Base-by-base conservation (phyloP, 495 filamentous ascomycete genomes). In the Daldinia grandis region DNA sequence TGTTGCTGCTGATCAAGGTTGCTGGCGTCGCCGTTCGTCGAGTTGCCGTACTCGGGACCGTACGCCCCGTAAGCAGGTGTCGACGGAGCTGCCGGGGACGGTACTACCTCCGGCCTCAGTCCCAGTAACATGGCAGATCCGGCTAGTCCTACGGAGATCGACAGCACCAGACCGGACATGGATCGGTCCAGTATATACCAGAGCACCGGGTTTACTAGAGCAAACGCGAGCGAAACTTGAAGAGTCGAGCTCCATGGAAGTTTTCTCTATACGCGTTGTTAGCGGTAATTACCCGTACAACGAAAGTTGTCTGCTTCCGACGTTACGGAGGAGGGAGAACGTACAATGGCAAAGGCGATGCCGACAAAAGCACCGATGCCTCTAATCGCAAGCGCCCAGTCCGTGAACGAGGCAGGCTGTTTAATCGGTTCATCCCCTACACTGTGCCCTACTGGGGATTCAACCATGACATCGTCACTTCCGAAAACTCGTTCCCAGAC, bases 121-220 rank as follows among this genome's bases (percentile, higher is more conserved):
- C 87, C 84, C 62, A 95, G 82, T 28, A 95, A 78, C n/a, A 92
- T 74, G 9, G 85, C 87, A 42, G 93, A 91, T 4, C 95, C 95
- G 2, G 82, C 79, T 58, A 95, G 56, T 2, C 92, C 90, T n/a
- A 95, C 89, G 0, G 87, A 75, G 4, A 87, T 80, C 0, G 92
- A 91, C 47, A 97, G 82, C 42, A 93, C 66, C 76, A 97, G 93
- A 17, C 95, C 95, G 14, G 92, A 86, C 72, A 87, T 89, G 25
- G 93, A 93, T 47, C 95, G 91, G 81, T 99, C 95, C 74, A 99
- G 89, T 25, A 98, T 83, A 76, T 96, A 98, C 95, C 95, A 99
- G 25, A 99, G 83, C 24, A 95, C 92, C 3, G 95, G 94, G 75
- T 98, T 99, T 5, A 90, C 93, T 58, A 98, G 89, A 3, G 94